Percentiles rank a stretch among this genome's conserved stretches.
These are phyloP conservation scores for Aurantiochytrium sp. DNA, from an alignment of 108 stramenopile genomes.

Conservation along the genomic window DNA sequence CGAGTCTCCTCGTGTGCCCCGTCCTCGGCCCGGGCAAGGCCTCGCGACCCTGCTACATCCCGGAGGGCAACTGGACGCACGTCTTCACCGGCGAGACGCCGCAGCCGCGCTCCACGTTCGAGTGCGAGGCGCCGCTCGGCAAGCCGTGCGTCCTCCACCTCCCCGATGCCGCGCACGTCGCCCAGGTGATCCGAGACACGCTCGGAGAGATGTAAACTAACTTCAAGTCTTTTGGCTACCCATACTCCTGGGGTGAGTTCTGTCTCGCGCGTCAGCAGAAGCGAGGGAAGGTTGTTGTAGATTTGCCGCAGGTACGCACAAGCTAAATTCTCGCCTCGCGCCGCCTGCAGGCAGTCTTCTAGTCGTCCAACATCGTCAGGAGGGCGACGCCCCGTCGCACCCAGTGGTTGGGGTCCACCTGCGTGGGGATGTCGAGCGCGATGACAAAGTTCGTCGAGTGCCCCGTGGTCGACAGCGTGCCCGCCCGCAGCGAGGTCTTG, in stretches of 20 bases:
- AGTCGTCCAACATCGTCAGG: conserved; percentile 60
- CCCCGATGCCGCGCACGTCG: neutral
- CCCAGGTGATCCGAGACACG: neutral
- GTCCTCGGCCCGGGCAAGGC: neutral
- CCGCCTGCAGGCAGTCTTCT: no score
- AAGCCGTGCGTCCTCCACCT: neutral
- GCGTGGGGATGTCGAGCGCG: conserved; percentile 42
- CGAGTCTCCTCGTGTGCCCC: conserved; percentile 2
- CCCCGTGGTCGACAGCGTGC: conserved; percentile 57
- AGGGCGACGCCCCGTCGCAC: conserved; percentile 59
- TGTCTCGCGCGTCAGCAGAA: no score
- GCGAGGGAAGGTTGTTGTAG: no score
- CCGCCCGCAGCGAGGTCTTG: conserved; percentile 55
- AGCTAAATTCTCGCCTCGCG: neutral
- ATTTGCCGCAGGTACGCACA: no score
- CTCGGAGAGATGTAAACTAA: neutral
- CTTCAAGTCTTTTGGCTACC: no score
- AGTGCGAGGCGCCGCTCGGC: neutral
- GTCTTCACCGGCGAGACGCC: neutral
- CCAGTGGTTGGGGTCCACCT: conserved; percentile 48
- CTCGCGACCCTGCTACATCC: neutral
- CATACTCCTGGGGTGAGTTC: no score
- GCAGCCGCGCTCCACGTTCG: neutral
- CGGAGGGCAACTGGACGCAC: neutral
- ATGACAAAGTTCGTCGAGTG: conserved; percentile 60